phyloP scores from a whole-genome alignment of 495 filamentous ascomycete species.

The Delitschia confertaspora region DNA sequence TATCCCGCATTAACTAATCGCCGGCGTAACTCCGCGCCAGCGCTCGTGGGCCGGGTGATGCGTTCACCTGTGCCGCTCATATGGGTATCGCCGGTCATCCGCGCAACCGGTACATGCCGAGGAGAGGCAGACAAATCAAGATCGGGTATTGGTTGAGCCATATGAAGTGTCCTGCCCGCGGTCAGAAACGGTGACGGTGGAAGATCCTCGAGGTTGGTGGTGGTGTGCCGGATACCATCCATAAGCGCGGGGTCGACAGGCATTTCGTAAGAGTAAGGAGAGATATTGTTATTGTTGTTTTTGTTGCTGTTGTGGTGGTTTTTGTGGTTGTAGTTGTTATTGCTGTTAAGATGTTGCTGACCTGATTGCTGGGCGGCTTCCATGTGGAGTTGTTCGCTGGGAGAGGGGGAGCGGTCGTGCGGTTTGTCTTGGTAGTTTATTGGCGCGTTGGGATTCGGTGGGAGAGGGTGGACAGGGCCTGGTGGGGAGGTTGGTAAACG shows the following conservation, averaged over 20 bases:
- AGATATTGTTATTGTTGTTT: not conserved
- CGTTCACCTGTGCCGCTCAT: too few species aligned
- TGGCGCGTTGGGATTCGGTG: not conserved
- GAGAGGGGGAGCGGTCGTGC: constrained; percentile 1
- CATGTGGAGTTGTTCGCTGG: constrained; percentile 18
- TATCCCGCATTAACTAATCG: too few species aligned
- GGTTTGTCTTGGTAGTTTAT: not conserved
- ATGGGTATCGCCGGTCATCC: too few species aligned
- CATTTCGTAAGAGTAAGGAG: constrained; percentile 5
- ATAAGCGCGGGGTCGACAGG: constrained; percentile 22
- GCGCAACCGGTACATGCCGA: too few species aligned
- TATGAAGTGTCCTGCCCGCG: constrained; percentile 7
- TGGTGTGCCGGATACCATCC: constrained; percentile 5
- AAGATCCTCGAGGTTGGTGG: constrained; percentile 18
- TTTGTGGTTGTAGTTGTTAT: not conserved
- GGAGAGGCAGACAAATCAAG: too few species aligned
- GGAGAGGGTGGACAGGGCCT: not conserved
- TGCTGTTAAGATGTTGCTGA: too few species aligned
- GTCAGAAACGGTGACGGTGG: constrained; percentile 21
- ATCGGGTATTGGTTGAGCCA: too few species aligned
- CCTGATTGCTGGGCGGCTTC: constrained; percentile 19
- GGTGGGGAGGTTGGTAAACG: not conserved
- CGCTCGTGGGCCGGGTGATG: too few species aligned
- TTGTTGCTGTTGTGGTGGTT: not conserved
- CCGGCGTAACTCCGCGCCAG: too few species aligned